These are phyloP conservation scores for Biscutella laevigata DNA, from an alignment of 441 rosid species.

Conservation along the genomic window DNA sequence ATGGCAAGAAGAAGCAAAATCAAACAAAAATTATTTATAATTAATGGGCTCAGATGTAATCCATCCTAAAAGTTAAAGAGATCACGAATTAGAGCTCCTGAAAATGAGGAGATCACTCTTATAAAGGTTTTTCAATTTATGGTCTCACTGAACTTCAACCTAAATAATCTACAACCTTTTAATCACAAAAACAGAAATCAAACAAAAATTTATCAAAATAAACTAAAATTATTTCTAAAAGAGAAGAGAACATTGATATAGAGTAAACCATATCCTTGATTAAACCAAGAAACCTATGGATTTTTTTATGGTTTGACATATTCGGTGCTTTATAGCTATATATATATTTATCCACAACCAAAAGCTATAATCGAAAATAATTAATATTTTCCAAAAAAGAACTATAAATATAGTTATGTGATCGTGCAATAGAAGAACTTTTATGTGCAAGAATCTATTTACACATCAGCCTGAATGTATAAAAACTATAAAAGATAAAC, in stretches of 20 bases:
- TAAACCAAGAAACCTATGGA: not conserved
- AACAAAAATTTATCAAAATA: not conserved
- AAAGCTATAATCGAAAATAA: not conserved
- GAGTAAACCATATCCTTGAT: not conserved
- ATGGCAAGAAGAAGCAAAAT: not conserved
- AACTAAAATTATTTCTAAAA: not conserved
- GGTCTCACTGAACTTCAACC: no score
- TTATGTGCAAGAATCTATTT: conserved; percentile 15
- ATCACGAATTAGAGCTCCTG: no score
- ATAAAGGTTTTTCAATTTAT: no score
- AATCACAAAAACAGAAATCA: no score
- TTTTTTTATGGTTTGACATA: not conserved
- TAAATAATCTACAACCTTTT: no score
- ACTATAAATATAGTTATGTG: not conserved
- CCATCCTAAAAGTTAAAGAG: no score
- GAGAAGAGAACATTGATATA: conserved; percentile 1
- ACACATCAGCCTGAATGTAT: conserved; percentile 26
- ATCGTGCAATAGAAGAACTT: not conserved
- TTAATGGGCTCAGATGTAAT: no score
- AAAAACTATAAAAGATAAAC: conserved; percentile 21
- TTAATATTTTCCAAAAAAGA: not conserved
- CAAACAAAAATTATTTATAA: no score
- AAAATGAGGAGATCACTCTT: no score
- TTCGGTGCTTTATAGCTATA: not conserved
- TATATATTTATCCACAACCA: not conserved